Percentiles rank a stretch among this genome's conserved stretches.
Conservation (phyloP, 1,284 basidiomycete genomes). For the Pholiota adiposa region DNA sequence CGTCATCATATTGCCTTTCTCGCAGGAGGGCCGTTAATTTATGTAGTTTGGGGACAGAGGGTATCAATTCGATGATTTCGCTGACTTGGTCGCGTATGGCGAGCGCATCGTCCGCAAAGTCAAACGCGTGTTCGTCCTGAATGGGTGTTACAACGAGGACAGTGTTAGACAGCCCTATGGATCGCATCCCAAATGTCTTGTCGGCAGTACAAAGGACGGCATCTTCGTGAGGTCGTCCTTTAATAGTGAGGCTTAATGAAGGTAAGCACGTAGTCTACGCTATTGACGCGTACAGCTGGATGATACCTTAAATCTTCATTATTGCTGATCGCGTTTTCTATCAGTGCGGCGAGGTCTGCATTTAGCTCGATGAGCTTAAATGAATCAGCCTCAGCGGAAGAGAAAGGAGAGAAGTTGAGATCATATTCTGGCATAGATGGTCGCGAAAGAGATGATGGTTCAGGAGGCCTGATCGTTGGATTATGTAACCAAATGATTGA, state of each 20-base stretch:
- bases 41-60: slow-evolving; percentile 74
- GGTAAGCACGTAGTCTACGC: slow-evolving; percentile 16
- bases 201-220: slow-evolving; percentile 85
- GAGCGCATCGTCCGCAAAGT: slow-evolving; percentile 41
- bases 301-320: slow-evolving; percentile 36
- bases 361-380: slow-evolving; percentile 75
- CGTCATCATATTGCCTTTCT: slow-evolving; percentile 72
- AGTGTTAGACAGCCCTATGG: slow-evolving; percentile 86
- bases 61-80: slow-evolving; percentile 79
- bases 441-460: slow-evolving; percentile 2
- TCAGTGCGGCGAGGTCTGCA: slow-evolving; percentile 57
- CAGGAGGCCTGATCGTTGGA: background rate
- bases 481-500: slow-evolving; percentile 3
- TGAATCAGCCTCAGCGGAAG: slow-evolving; percentile 47
- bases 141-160: slow-evolving; percentile 73
- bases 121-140: slow-evolving; percentile 33
- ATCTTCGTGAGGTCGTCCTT: slow-evolving; percentile 80
- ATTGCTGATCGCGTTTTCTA: slow-evolving; percentile 47
- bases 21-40: slow-evolving; percentile 64
- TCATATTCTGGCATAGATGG: slow-evolving; percentile 50
- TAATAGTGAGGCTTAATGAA: slow-evolving; percentile 57
- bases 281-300: slow-evolving; percentile 25
- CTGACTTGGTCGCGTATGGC: slow-evolving; percentile 74
- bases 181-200: slow-evolving; percentile 81
- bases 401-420: slow-evolving; percentile 56